Evolutionary conservation across 176 grass and related monocot species (phyloP).

Genomic region (Coix lacrymajobi): DNA sequence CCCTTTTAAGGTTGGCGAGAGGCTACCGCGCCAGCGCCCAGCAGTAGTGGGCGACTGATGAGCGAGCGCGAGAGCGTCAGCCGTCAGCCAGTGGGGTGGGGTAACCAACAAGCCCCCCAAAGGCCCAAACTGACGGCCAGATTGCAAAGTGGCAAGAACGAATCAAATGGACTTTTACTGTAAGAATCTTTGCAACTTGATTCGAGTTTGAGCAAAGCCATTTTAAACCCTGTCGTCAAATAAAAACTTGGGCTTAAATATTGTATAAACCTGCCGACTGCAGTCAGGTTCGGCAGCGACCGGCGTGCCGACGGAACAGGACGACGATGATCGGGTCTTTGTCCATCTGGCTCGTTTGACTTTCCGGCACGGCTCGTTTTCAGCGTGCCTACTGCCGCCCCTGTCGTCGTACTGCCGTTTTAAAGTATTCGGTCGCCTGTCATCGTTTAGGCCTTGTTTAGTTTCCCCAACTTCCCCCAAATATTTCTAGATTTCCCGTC

Average conservation of each 20-base stretch:
- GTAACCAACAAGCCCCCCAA: not conserved
- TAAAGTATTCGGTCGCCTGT: too few relatives aligned
- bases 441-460: too few relatives aligned
- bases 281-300: not conserved
- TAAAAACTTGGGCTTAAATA: not conserved
- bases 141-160: not conserved
- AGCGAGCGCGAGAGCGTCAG: too few relatives aligned
- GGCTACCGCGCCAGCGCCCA: not conserved
- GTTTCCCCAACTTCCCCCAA: too few relatives aligned
- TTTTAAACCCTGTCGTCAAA: too few relatives aligned
- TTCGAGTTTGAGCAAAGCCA: not conserved
- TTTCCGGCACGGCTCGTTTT: too few relatives aligned
- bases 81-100: conserved; percentile 4
- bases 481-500: too few relatives aligned
- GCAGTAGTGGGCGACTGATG: not conserved
- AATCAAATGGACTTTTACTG: not conserved
- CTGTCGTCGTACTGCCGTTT: too few relatives aligned
- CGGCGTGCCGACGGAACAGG: not conserved
- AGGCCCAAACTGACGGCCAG: not conserved
- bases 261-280: not conserved
- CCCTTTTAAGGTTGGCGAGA: conserved; percentile 34
- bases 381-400: too few relatives aligned
- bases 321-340: not conserved
- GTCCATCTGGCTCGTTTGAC: not conserved
- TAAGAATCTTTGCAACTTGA: not conserved